Conservation (phyloP, 1,139 yeast genomes). For the Kodamaea alishanica region DNA sequence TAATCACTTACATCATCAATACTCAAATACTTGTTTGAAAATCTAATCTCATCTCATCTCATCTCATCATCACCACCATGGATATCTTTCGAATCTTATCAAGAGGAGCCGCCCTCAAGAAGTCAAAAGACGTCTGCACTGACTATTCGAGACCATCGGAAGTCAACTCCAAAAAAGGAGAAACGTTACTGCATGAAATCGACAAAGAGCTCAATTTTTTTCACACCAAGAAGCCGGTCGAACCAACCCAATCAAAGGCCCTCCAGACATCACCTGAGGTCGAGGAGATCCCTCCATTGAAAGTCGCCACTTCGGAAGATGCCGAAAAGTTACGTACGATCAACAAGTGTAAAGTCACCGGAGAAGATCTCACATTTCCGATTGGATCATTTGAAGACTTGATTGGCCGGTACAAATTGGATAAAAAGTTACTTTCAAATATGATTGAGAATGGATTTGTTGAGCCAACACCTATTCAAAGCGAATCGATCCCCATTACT, state of each 20-base stretch:
- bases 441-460: conserved; percentile 66
- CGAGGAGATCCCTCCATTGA: conserved; percentile 36
- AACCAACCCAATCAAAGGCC: not conserved
- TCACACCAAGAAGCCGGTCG: conserved; percentile 42
- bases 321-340: conserved; percentile 54
- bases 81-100: conserved; percentile 84
- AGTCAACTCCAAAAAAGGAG: conserved; percentile 29
- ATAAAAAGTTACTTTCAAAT: conserved; percentile 60
- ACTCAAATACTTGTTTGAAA: not conserved
- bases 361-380: conserved; percentile 79
- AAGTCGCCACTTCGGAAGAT: conserved; percentile 51
- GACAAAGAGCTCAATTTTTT: conserved; percentile 70
- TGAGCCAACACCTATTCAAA: conserved; percentile 89
- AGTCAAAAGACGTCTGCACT: conserved; percentile 40
- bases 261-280: conserved; percentile 9
- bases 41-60: not conserved
- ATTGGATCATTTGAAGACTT: conserved; percentile 86
- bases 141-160: conserved; percentile 45
- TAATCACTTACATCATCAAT: not conserved
- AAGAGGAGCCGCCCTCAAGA: conserved; percentile 78
- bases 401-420: conserved; percentile 61
- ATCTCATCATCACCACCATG: conserved; percentile 40
- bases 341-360: conserved; percentile 63
- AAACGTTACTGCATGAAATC: conserved; percentile 41
- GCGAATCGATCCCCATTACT: conserved; percentile 75